Conservation (phyloP, 371 early-diverging fungal genomes). For the Gilbertella persicaria region DNA sequence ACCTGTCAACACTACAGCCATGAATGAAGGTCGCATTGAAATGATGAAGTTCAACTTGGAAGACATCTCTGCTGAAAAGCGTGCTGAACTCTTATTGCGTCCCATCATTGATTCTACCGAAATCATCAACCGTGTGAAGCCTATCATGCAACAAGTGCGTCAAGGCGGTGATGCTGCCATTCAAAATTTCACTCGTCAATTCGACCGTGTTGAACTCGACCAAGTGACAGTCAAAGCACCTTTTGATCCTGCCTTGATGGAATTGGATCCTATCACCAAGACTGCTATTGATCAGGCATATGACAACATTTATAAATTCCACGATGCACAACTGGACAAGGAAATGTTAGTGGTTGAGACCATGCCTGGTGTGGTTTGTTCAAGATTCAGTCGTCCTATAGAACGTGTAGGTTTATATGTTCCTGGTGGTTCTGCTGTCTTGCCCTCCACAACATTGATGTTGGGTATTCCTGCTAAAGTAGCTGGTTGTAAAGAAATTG, state of each 20-base stretch:
- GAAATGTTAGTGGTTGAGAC: slow-evolving; percentile 85
- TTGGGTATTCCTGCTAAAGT: slow-evolving; percentile 97
- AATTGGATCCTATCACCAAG: slow-evolving; percentile 68
- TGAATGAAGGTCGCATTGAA: slow-evolving; percentile 45
- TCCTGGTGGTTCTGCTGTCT: slow-evolving; percentile 97
- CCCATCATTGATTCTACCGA: slow-evolving; percentile 91
- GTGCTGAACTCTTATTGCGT: slow-evolving; percentile 73
- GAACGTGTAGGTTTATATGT: slow-evolving; percentile 96
- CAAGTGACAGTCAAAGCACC: slow-evolving; percentile 81
- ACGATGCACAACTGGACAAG: slow-evolving; percentile 86
- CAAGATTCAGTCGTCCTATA: slow-evolving; percentile 91
- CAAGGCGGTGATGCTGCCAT: slow-evolving; percentile 86
- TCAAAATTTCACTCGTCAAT: slow-evolving; percentile 82
- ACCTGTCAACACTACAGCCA: neutral
- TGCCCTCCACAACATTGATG: slow-evolving; percentile 95
- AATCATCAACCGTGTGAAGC: slow-evolving; percentile 83
- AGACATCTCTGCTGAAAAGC: slow-evolving; percentile 49
- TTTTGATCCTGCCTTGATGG: slow-evolving; percentile 71
- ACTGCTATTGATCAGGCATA: slow-evolving; percentile 94
- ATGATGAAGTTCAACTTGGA: slow-evolving; percentile 64
- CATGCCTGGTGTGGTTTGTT: slow-evolving; percentile 95
- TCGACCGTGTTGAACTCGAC: slow-evolving; percentile 83
- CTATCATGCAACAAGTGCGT: slow-evolving; percentile 88
- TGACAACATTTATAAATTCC: slow-evolving; percentile 91
- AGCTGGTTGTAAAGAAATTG: slow-evolving; percentile 93